Conservation (phyloP, 805 yeast species). For the Cephaloascus albidus region DNA sequence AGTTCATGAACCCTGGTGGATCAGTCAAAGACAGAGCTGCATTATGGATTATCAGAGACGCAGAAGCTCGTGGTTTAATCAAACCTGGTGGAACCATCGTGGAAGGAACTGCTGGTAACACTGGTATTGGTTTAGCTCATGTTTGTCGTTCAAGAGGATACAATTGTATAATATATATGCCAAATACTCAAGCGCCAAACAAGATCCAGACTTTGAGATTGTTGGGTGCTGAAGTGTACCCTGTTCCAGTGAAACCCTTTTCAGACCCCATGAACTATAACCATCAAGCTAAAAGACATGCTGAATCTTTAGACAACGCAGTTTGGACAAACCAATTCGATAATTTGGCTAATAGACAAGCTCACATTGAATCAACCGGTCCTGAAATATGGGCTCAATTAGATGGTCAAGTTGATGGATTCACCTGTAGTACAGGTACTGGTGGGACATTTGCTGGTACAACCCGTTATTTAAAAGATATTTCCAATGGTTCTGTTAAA, state of each 20-base stretch:
- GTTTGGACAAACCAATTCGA: constrained; percentile 94
- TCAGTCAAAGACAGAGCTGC: constrained; percentile 91
- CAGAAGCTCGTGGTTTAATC: constrained; percentile 58
- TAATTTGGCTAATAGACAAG: constrained; percentile 78
- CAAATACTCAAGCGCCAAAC: constrained; percentile 76
- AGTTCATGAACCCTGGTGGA: constrained; percentile 90
- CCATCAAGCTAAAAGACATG: constrained; percentile 81
- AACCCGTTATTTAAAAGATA: constrained; percentile 66
- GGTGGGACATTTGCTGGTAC: constrained; percentile 91
- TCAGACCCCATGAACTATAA: constrained; percentile 80
- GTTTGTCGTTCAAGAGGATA: constrained; percentile 78
- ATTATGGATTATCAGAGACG: constrained; percentile 63
- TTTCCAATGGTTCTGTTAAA: constrained; percentile 52
- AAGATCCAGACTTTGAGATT: constrained; percentile 67
- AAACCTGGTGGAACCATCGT: constrained; percentile 78
- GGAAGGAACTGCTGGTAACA: constrained; percentile 93
- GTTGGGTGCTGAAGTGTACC: constrained; percentile 80
- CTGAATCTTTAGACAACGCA: constrained; percentile 65
- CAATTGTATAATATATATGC: constrained; percentile 82
- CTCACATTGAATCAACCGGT: constrained; percentile 85
- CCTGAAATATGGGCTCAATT: constrained; percentile 89
- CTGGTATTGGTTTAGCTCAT: constrained; percentile 87
- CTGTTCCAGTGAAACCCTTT: constrained; percentile 82
- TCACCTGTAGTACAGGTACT: constrained; percentile 87
- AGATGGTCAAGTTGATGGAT: constrained; percentile 69